Conservation (phyloP, 306 rosid species). For the Castanospermum australe region DNA sequence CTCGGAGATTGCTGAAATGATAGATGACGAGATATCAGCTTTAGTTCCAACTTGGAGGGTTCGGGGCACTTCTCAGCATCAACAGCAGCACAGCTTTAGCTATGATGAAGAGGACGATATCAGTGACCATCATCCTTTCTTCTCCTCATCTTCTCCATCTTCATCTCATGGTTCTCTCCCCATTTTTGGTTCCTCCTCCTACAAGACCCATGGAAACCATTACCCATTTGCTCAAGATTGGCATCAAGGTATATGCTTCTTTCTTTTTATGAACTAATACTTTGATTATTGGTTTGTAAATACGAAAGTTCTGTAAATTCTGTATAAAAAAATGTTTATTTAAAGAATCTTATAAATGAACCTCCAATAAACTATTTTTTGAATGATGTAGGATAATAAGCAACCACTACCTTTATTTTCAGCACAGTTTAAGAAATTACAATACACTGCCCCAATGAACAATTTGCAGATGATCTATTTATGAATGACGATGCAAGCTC, state of each 20-base stretch:
- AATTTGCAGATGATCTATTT: constrained; percentile 40
- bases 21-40: constrained; percentile 66
- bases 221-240: constrained; percentile 30
- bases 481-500: constrained; percentile 61
- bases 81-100: constrained; percentile 56
- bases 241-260: constrained; percentile 53
- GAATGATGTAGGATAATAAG: no score
- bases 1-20: constrained; percentile 70
- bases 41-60: constrained; percentile 61
- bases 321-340: no score
- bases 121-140: constrained; percentile 45
- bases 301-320: neutral
- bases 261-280: neutral
- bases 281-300: neutral
- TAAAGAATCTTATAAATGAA: no score
- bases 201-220: constrained; percentile 30
- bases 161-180: constrained; percentile 56
- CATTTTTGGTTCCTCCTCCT: constrained; percentile 32
- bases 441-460: neutral
- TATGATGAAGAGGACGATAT: constrained; percentile 48
- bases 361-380: no score
- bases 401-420: no score
- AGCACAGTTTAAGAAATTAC: neutral
- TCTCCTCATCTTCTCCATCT: constrained; percentile 47
- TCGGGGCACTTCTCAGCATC: constrained; percentile 25